Evolutionary conservation across 371 early-diverging fungal species (phyloP), one percentile per base, ranked within the genome.

Genomic region (Homolaphlyctis polyrhiza): DNA sequence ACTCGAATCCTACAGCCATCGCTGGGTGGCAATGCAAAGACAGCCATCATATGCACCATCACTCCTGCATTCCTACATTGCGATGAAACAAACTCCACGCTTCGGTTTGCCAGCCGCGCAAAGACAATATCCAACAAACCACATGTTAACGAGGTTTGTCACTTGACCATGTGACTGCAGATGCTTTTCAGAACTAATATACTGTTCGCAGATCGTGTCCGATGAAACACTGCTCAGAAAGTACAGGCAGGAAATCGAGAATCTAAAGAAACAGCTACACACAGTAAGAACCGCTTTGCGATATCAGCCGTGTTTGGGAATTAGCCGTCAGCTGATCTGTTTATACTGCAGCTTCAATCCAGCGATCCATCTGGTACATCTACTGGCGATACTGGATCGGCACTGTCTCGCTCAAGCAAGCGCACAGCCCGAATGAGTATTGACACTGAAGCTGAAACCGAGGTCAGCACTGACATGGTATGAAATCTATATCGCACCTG

Each of bases 1-100:
- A 89, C 89, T 1, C 58, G 87, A 58, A 84, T 93, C 6, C 71
- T 93, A 23, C 86, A 92, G 69, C 77, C 83, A n/a, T 87, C 87
- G 14, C 69, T 93, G 4, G 87, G 87, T 14, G 91, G 88, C 11
- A 86, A 87, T 62, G 84, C 88, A 28, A 67, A 78, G 23, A 86
- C 90, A 0, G 70, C 85, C 25, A 86, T 93, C 43, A 80, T 93
- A 16, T 87, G 87, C 70, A 90, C 87, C 30, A 78, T 91, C 16
- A 82, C 85, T 16, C 82, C 86, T 1, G 74, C 86, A 13, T 55
- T 64, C 8, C 64, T 71, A 36, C 80, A 74, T 65, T 60, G 80
- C 13, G 89, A 88, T 52, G 89, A 88, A 66, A 75, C 87, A 1
- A 61, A 80, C n/a, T 69, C 76, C 21, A 91, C 91, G 18, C 76